Base-by-base conservation (phyloP, 2,329 filamentous ascomycete species). In the Cercospora canescens region DNA sequence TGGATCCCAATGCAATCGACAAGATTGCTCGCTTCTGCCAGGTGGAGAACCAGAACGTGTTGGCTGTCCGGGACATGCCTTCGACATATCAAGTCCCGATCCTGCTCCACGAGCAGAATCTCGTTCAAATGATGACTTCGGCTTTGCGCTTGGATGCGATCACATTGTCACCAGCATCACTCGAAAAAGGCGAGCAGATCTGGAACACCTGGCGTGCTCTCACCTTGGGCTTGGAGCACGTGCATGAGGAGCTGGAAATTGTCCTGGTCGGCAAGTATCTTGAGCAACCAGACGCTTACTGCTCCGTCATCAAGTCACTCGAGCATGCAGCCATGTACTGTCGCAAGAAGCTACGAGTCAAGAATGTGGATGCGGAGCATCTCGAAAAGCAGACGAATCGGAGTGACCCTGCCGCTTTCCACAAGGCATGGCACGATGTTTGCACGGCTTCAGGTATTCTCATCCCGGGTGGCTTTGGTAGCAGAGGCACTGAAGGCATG, bases 71-170 rank as follows among this genome's bases (percentile, higher is more conserved):
- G 72, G 91, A 98, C 78, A 92, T 98, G 80, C 85, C 89, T 21
- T 93, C 93, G 12, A 96, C 92, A 60, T 99, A 99, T 80, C 94
- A 97, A 71, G 94, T 98, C 2, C 95, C 95, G 0, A 84, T 97
- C n/a, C 90, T 98, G 26, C 89, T 98, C 14, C 87, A 94, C 72
- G 85, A 93, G 71, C 92, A 98, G 80, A 87, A 89, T 26, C 83
- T 98, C 1, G 82, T 94, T 8, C 79, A 83, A 12, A 85, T 88
- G n/a, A 82, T 98, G 62, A 85, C 84, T 39, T 81, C 85, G 18
- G 84, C 88, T 18, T 84, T 97, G 34, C 83, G 85, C 37, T 85
- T 97, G 11, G 86, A 91, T 67, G 67, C 63, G 3, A 62, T 78
- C 28, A 67, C 70, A 18, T 83, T 88, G 58, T 74, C 88, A 1